A percentile compares a stretch with the other conserved stretches of the same genome.
phyloP scores from a whole-genome alignment of 306 rosid genomes.

The Prunus persica region Prunus_persica_NCBIv2 NC_034013.1:12998501-12999000 shows the following conservation, averaged over 20 bases:
- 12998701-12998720: background rate
- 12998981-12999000: slow-evolving; percentile 11
- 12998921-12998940: background rate
- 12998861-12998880: slow-evolving; percentile 16
- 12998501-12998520: slow-evolving; percentile 31
- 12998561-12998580: slow-evolving; percentile 32
- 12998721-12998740: background rate
- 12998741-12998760: slow-evolving; percentile 10
- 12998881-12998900: slow-evolving; percentile 19
- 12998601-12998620: background rate
- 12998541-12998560: slow-evolving; percentile 37
- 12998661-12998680: slow-evolving; percentile 63
- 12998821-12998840: slow-evolving; percentile 10
- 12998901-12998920: background rate
- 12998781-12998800: background rate
- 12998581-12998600: slow-evolving; percentile 53
- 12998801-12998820: background rate
- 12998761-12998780: background rate
- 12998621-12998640: slow-evolving; percentile 40
- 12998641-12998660: slow-evolving; percentile 43
- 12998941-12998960: slow-evolving; percentile 13
- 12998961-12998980: slow-evolving; percentile 1
- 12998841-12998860: slow-evolving; percentile 21
- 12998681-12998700: slow-evolving; percentile 26
- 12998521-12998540: background rate